Conservation (phyloP, 129 eudicot species). For the Helichrysum umbraculigerum region DNA sequence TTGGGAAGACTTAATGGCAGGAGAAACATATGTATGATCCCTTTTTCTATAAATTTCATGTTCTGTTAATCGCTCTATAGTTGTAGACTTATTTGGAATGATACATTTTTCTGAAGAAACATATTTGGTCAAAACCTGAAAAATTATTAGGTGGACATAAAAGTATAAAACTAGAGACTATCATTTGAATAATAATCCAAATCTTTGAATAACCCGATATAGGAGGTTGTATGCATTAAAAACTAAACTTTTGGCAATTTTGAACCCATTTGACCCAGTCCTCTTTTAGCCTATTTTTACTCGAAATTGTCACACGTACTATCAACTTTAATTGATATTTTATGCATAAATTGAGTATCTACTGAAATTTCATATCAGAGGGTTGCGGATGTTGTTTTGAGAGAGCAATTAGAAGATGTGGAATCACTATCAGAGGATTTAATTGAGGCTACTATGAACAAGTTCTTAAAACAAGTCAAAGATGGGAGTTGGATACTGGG, state of each 20-base stretch:
- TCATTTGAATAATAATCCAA: background rate
- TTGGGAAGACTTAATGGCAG: constrained; percentile 85
- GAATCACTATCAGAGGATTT: constrained; percentile 67
- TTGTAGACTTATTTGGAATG: background rate
- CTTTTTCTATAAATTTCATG: background rate
- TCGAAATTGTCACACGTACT: background rate
- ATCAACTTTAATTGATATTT: background rate
- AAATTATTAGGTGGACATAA: background rate
- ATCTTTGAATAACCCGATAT: background rate
- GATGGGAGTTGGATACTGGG: constrained; percentile 77
- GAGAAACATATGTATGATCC: constrained; percentile 64
- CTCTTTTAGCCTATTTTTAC: background rate
- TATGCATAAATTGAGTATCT: background rate
- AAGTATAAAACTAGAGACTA: constrained; percentile 46
- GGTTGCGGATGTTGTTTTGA: constrained; percentile 54
- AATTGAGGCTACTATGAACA: constrained; percentile 56
- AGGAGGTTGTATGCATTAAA: background rate
- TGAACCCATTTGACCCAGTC: background rate
- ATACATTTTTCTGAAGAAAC: background rate
- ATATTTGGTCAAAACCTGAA: background rate
- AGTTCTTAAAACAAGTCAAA: constrained; percentile 76
- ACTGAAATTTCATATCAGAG: constrained; percentile 39
- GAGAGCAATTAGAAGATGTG: constrained; percentile 61
- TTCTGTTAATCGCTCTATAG: background rate
- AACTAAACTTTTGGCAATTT: background rate